Base-by-base conservation (phyloP, 768 basidiomycete species). In the Tylopilus intermedius region DNA sequence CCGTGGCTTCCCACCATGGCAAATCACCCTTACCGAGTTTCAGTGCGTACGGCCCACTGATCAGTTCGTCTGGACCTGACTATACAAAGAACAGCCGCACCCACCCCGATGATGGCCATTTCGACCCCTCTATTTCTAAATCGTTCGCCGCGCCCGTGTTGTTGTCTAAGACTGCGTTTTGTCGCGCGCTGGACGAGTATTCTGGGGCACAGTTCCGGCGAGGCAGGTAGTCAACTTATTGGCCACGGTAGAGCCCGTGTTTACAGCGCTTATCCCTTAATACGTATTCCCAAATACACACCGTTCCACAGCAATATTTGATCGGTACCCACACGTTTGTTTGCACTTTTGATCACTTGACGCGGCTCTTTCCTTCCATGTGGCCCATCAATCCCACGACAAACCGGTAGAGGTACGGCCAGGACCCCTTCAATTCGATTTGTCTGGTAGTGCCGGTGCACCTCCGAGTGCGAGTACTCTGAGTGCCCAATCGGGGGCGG, bases 1-100 rank as follows among this genome's bases (percentile, higher is more conserved):
- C 21, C 71, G 85, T 58, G 86, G 84, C 5, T 90, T 86, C 60
- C 90, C 90, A 15, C 90, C 90, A 14, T 92, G 90, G 89, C 90
- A 92, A 60, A 80, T 83, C n/a, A 75, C 84, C 50, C 70, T 92
- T 39, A 88, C 87, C 42, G 90, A 92, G 67, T 82, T 92, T 55
- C 77, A 83, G 90, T 90, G 63, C 69, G 86, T 70, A 10, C 43
- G 22, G 7, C 9, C 7, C 3, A 9, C 33, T 13, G 3, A 47
- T 45, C 32, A 45, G 35, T 37, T 9, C 50, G 44, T 14, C 6
- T 30, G 21, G 13, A 51, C 49, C 53, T 61, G 29, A 59, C 43
- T 26, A 30, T 37, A 41, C 18, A 14, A 27, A 1, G 15, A 15
- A 53, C 45, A 69, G 67, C 35, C 58, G 58, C 26, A 69, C 67